These are phyloP conservation scores for Thalassiosira profunda DNA, from an alignment of 108 stramenopile species.

Conservation along the genomic window DNA sequence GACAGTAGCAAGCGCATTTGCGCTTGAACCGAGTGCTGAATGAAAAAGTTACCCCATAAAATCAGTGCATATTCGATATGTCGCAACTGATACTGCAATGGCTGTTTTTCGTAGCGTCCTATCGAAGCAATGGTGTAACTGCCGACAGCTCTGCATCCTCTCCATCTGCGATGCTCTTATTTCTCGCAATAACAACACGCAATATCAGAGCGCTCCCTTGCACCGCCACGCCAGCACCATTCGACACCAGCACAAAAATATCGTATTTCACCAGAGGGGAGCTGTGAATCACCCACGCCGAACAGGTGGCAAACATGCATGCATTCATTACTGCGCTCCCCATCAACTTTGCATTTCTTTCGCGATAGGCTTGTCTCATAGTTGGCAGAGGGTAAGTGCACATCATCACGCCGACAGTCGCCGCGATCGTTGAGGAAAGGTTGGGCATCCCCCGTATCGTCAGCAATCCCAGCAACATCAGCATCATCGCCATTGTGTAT, in stretches of 20 bases:
- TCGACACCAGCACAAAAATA: constrained; percentile 7
- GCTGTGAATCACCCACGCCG: constrained; percentile 12
- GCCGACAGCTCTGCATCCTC: too few relatives aligned
- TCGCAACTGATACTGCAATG: too few relatives aligned
- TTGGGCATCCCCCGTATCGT: constrained; percentile 7
- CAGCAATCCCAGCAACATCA: constrained; percentile 4
- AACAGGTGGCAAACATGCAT: constrained; percentile 12
- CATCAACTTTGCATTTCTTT: background rate
- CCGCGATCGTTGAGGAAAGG: constrained; percentile 18
- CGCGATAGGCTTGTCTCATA: background rate
- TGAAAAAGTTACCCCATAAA: too few relatives aligned
- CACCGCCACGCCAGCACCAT: constrained; percentile 14
- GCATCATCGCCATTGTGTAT: background rate
- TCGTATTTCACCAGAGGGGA: constrained; percentile 6
- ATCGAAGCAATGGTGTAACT: too few relatives aligned
- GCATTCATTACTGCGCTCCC: constrained; percentile 15
- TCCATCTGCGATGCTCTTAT: too few relatives aligned
- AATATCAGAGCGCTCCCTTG: constrained; percentile 2
- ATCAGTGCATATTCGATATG: too few relatives aligned
- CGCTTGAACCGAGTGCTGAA: too few relatives aligned
- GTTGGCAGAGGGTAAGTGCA: constrained; percentile 15
- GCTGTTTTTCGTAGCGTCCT: too few relatives aligned
- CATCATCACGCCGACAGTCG: constrained; percentile 11
- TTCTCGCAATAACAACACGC: background rate
- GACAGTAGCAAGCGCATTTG: too few relatives aligned